Evolutionary conservation across 352 stramenopile genomes (phyloP).

Genomic region (Phytopythium mirpurense): DNA sequence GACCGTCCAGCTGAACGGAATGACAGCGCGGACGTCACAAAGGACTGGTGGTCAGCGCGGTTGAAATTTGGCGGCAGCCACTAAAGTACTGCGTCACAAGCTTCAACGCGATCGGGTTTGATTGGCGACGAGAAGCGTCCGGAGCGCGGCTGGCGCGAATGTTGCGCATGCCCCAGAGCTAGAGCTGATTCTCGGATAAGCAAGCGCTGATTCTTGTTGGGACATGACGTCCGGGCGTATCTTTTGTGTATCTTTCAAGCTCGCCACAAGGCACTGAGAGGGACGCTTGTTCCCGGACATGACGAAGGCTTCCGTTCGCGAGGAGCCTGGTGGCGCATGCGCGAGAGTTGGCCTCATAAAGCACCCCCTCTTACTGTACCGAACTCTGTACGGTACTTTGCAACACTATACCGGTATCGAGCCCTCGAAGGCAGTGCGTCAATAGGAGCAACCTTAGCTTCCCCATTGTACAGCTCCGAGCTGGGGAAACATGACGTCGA

Average conservation of each 20-base stretch:
- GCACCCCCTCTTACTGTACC: too few relatives aligned
- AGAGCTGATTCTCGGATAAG: background rate
- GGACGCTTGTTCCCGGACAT: background rate
- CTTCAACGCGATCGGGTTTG: slow-evolving; percentile 1
- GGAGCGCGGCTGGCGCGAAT: background rate
- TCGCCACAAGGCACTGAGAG: too few relatives aligned
- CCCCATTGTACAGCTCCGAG: too few relatives aligned
- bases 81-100: background rate
- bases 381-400: too few relatives aligned
- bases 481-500: too few relatives aligned
- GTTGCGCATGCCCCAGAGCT: background rate
- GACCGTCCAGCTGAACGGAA: too few relatives aligned
- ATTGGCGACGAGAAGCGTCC: background rate
- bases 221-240: slow-evolving; percentile 1
- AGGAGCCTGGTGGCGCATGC: background rate
- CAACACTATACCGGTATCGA: too few relatives aligned
- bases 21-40: too few relatives aligned
- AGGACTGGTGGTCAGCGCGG: background rate
- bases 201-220: slow-evolving; percentile 1
- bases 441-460: too few relatives aligned
- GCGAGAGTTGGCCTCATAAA: too few relatives aligned
- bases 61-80: slow-evolving; percentile 2
- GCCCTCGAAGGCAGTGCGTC: too few relatives aligned
- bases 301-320: too few relatives aligned
- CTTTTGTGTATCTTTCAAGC: slow-evolving; percentile 3